A percentile compares a stretch with the other conserved stretches of the same genome.
Evolutionary conservation across 495 filamentous ascomycete genomes (phyloP).

Genomic region (Friedmanniomyces simplex): DNA sequence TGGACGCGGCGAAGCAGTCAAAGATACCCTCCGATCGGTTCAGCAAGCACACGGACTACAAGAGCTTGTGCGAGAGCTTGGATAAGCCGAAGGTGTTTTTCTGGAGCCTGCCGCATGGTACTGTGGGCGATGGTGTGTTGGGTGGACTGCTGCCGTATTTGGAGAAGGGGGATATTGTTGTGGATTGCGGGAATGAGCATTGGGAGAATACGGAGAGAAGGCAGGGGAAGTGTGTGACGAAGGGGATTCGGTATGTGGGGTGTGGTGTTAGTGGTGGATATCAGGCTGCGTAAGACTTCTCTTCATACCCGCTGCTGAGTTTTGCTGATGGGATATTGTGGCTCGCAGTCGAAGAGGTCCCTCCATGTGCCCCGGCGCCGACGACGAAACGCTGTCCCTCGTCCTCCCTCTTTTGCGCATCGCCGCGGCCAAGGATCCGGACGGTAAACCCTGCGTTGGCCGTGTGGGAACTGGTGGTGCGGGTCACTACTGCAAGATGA

Average conservation of each 20-base stretch:
- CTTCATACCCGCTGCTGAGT: too few relatives aligned
- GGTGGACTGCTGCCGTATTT: conserved; percentile 46
- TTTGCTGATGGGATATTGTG: too few relatives aligned
- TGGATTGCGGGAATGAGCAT: conserved; percentile 64
- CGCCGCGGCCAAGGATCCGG: conserved; percentile 49
- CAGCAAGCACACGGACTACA: conserved; percentile 28
- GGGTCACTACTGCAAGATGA: conserved; percentile 70
- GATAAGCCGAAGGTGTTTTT: conserved; percentile 40
- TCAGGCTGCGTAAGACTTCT: conserved; percentile 57
- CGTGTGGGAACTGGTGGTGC: conserved; percentile 51
- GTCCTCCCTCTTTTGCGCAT: conserved; percentile 53
- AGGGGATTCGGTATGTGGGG: conserved; percentile 54
- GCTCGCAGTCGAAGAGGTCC: conserved; percentile 54
- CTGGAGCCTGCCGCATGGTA: conserved; percentile 61
- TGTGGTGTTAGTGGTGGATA: conserved; percentile 63
- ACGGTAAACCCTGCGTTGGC: conserved; percentile 52
- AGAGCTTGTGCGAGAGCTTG: conserved; percentile 17
- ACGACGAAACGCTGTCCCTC: conserved; percentile 44
- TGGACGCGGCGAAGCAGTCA: conserved; percentile 30
- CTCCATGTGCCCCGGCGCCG: conserved; percentile 55
- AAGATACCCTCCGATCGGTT: conserved; percentile 26
- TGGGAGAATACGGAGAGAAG: conserved; percentile 56
- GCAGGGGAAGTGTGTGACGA: conserved; percentile 44
- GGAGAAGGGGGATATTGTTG: conserved; percentile 54
- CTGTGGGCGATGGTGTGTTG: conserved; percentile 55